Conservation (phyloP, 1,284 basidiomycete genomes). For the Cryptococcus amylolentus region DNA sequence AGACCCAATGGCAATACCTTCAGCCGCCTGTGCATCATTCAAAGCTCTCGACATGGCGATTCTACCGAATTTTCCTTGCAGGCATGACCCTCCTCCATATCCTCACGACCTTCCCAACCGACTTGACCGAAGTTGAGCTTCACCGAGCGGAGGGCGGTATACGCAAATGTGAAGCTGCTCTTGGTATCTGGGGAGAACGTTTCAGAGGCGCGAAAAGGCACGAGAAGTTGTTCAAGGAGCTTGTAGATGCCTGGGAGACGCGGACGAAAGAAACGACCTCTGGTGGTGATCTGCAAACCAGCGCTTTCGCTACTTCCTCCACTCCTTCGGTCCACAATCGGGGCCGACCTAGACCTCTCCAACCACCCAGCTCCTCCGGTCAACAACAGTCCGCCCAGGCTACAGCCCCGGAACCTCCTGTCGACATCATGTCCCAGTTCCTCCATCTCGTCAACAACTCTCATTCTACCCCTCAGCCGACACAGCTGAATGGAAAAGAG, state of each 20-base stretch:
- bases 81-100: slow-evolving; percentile 30
- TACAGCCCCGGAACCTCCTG: neutral
- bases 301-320: neutral
- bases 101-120: slow-evolving; percentile 10
- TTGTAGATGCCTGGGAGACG: slow-evolving; percentile 16
- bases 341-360: neutral
- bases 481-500: neutral
- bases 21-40: slow-evolving; percentile 13
- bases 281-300: neutral
- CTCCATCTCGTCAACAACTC: neutral
- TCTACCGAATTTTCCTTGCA: slow-evolving; percentile 29
- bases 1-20: slow-evolving; percentile 13
- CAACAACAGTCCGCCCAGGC: neutral
- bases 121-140: slow-evolving; percentile 9
- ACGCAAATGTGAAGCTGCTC: slow-evolving; percentile 14
- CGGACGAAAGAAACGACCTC: neutral
- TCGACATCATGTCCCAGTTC: slow-evolving; percentile 2
- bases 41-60: slow-evolving; percentile 25
- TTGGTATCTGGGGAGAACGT: slow-evolving; percentile 11
- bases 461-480: neutral
- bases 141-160: slow-evolving; percentile 16
- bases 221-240: slow-evolving; percentile 17
- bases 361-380: neutral
- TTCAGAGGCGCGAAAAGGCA: slow-evolving; percentile 17
- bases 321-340: too few species aligned